A percentile compares a stretch with the other conserved stretches of the same genome.
phyloP scores from a whole-genome alignment of 2,329 filamentous ascomycete species.

The Trichoderma atroviride region DNA sequence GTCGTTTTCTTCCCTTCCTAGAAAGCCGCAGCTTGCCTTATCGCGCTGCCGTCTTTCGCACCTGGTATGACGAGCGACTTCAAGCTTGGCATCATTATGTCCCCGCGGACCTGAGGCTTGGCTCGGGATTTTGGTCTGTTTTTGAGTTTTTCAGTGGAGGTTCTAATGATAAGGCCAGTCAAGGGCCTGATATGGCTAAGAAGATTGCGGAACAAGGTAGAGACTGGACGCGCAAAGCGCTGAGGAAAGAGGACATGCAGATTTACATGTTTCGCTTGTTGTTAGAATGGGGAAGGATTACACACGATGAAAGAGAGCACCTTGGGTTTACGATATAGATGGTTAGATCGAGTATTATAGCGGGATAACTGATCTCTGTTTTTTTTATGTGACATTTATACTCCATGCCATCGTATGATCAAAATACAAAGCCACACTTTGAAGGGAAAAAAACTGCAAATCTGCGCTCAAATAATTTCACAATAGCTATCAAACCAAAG shows the following conservation, averaged over 20 bases:
- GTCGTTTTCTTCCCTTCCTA: slow-evolving; percentile 68
- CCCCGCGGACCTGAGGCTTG: slow-evolving; percentile 56
- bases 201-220: slow-evolving; percentile 42
- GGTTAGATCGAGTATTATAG: not conserved
- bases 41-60: slow-evolving; percentile 62
- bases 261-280: slow-evolving; percentile 73
- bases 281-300: slow-evolving; percentile 69
- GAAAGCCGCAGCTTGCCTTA: slow-evolving; percentile 66
- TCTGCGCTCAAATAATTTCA: not conserved
- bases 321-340: slow-evolving; percentile 34
- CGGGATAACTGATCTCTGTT: not conserved
- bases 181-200: slow-evolving; percentile 29
- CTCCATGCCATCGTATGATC: not conserved
- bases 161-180: not conserved
- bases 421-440: not conserved
- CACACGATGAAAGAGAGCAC: slow-evolving; percentile 55
- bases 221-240: slow-evolving; percentile 58
- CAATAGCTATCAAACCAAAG: not conserved
- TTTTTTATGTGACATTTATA: not conserved
- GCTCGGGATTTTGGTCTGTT: slow-evolving; percentile 64
- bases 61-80: slow-evolving; percentile 66
- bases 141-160: slow-evolving; percentile 31
- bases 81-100: slow-evolving; percentile 66
- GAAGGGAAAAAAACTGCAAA: not conserved
- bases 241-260: slow-evolving; percentile 72